Evolutionary conservation across 2,329 filamentous ascomycete species (phyloP).

Genomic region (Fusarium humuli): DNA sequence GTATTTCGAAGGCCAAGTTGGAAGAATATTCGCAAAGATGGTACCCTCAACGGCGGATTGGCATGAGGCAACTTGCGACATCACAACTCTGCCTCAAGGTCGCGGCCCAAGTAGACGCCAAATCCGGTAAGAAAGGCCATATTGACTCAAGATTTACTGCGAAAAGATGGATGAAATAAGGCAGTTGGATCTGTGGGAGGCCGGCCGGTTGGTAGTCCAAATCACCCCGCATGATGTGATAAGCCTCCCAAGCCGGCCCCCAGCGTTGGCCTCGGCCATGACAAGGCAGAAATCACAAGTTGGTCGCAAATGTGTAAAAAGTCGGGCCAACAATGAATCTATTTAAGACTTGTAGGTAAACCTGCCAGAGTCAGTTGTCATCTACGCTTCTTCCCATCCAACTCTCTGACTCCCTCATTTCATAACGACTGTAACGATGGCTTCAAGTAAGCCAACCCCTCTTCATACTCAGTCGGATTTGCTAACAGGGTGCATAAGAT

Average conservation of each 20-base stretch:
- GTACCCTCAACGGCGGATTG: not conserved
- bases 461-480: accelerated
- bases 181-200: constrained; percentile 10
- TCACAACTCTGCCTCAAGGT: constrained; percentile 17
- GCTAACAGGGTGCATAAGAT: not conserved
- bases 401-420: not conserved
- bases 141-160: not conserved
- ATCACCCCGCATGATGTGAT: constrained; percentile 37
- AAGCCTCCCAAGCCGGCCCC: constrained; percentile 39
- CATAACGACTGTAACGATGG: constrained; percentile 1
- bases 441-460: not conserved
- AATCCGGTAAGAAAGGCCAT: not conserved
- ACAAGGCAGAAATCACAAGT: constrained; percentile 3
- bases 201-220: constrained; percentile 6
- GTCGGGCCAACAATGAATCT: not conserved
- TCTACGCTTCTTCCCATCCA: not conserved
- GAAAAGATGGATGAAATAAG: not conserved
- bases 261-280: constrained; percentile 25
- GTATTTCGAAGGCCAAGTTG: not conserved
- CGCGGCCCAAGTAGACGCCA: constrained; percentile 20
- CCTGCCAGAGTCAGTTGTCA: not conserved
- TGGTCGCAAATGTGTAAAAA: not conserved
- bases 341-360: not conserved
- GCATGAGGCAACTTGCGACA: constrained; percentile 1
- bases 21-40: not conserved